Evolutionary conservation across 805 yeast genomes (phyloP).

Genomic region (Metschnikowia arizonensis): DNA sequence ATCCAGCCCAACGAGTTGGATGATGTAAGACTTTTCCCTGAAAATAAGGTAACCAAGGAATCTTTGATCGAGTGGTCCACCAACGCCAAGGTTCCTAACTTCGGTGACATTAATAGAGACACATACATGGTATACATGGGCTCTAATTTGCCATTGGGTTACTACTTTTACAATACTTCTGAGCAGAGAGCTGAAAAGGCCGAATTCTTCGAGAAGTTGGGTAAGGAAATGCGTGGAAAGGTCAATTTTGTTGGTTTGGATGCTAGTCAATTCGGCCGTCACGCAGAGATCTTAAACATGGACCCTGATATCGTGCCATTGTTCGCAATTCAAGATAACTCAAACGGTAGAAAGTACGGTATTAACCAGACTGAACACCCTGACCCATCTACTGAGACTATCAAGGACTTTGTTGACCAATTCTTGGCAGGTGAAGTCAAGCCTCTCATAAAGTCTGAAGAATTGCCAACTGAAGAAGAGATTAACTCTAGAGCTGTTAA

Average conservation of each 20-base stretch:
- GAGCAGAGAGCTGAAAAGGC: constrained; percentile 60
- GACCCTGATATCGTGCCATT: constrained; percentile 78
- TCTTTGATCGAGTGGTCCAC: constrained; percentile 46
- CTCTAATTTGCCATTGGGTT: constrained; percentile 74
- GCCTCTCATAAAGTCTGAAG: constrained; percentile 81
- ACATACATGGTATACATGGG: constrained; percentile 73
- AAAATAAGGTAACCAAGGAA: constrained; percentile 24
- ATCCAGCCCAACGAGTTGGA: constrained; percentile 44
- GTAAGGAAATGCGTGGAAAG: constrained; percentile 72
- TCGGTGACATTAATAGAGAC: constrained; percentile 82
- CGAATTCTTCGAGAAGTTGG: constrained; percentile 54
- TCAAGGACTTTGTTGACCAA: constrained; percentile 59
- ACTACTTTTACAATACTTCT: constrained; percentile 72
- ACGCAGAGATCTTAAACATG: constrained; percentile 82
- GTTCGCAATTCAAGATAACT: constrained; percentile 77
- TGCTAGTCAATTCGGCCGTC: constrained; percentile 74
- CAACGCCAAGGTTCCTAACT: constrained; percentile 69
- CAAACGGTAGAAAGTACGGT: constrained; percentile 70
- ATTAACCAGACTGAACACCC: constrained; percentile 55
- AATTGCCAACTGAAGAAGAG: constrained; percentile 76
- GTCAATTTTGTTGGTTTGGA: constrained; percentile 87
- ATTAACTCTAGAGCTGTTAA: constrained; percentile 52
- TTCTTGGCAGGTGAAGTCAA: constrained; percentile 60
- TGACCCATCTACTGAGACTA: constrained; percentile 42
- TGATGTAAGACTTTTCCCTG: constrained; percentile 46